Conservation (phyloP, 148 eudicot genomes). For the Silene uniflora region DNA sequence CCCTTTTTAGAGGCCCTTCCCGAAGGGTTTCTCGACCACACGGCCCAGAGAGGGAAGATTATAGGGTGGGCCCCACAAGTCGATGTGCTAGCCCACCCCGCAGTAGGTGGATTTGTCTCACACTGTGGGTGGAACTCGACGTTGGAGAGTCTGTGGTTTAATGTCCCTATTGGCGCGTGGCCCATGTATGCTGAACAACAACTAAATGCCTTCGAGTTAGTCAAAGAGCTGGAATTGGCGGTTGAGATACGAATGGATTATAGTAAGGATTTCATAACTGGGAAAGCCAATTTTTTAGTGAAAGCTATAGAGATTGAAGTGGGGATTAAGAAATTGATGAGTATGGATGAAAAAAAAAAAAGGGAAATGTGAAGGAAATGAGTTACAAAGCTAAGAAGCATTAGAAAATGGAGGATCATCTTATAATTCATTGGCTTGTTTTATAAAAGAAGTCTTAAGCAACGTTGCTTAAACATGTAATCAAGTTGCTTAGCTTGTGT, state of each 20-base stretch:
- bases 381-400: conserved; percentile 20
- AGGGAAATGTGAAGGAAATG: conserved; percentile 20
- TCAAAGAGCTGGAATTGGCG: conserved; percentile 23
- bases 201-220: conserved; percentile 25
- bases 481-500: too few relatives aligned
- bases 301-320: conserved; percentile 26
- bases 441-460: conserved; percentile 24
- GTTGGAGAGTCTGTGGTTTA: conserved; percentile 23
- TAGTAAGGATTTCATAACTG: background rate
- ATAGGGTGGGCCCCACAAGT: conserved; percentile 37
- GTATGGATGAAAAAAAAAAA: background rate
- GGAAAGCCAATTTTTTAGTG: conserved; percentile 3
- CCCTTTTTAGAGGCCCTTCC: conserved; percentile 25
- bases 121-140: conserved; percentile 38
- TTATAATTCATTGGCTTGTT: conserved; percentile 7
- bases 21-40: conserved; percentile 27
- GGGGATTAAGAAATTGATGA: conserved; percentile 26
- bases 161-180: conserved; percentile 25
- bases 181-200: conserved; percentile 30
- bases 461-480: background rate
- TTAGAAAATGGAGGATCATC: conserved; percentile 33
- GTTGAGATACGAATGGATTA: conserved; percentile 31
- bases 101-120: conserved; percentile 28
- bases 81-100: conserved; percentile 17
- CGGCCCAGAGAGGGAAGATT: conserved; percentile 21